Evolutionary conservation across 805 yeast species (phyloP).

Genomic region (Yamadazyma takamatsuzukensis): DNA sequence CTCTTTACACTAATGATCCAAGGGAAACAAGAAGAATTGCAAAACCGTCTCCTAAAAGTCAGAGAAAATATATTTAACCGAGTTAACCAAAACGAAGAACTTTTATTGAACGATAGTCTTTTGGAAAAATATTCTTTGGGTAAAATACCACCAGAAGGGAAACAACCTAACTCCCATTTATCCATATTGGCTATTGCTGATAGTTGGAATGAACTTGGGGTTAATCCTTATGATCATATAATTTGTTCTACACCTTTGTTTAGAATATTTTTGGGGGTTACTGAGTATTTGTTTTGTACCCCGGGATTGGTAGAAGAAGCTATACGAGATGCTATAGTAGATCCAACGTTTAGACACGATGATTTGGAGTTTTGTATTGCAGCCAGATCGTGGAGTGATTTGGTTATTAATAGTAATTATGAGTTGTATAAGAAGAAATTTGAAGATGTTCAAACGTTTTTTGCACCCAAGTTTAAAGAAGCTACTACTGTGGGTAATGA

Average conservation of each 20-base stretch:
- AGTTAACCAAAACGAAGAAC: constrained; percentile 51
- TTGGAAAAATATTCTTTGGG: constrained; percentile 77
- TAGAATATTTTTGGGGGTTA: constrained; percentile 88
- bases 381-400: constrained; percentile 83
- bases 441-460: constrained; percentile 77
- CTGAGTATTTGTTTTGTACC: constrained; percentile 85
- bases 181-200: constrained; percentile 89
- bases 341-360: constrained; percentile 73
- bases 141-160: constrained; percentile 62
- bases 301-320: constrained; percentile 81
- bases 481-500: constrained; percentile 89
- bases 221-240: constrained; percentile 94
- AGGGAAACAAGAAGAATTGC: constrained; percentile 56
- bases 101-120: constrained; percentile 72
- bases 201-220: constrained; percentile 81
- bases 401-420: constrained; percentile 73
- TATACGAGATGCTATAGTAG: constrained; percentile 64
- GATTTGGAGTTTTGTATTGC: constrained; percentile 92
- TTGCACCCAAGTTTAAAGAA: constrained; percentile 81
- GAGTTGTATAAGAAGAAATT: constrained; percentile 68
- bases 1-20: constrained; percentile 80
- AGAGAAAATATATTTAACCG: constrained; percentile 74
- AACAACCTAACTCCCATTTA: constrained; percentile 83
- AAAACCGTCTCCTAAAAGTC: constrained; percentile 58
- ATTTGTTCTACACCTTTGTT: constrained; percentile 93